Conservation (phyloP, 2,329 filamentous ascomycete genomes). For the Pyricularia pennisetigena region DNA sequence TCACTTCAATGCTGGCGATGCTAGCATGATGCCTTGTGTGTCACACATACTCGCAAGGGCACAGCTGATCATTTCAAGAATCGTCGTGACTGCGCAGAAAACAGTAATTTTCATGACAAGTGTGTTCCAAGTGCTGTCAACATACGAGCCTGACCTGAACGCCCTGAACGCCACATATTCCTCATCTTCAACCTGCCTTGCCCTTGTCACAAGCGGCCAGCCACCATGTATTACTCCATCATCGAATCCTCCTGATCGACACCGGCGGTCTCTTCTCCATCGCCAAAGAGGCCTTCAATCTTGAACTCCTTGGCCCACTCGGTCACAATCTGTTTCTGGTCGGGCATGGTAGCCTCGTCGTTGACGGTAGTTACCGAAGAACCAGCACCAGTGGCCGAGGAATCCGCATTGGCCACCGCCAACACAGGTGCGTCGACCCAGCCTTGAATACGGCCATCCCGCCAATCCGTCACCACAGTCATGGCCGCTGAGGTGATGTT, state of each 20-base stretch:
- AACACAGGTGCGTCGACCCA: constrained; percentile 73
- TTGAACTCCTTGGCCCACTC: constrained; percentile 95
- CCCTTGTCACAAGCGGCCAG: background rate
- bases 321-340: constrained; percentile 81
- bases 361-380: constrained; percentile 16
- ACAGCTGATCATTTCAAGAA: background rate
- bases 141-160: constrained; percentile 4
- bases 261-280: constrained; percentile 50
- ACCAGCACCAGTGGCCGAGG: constrained; percentile 20
- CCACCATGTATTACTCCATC: constrained; percentile 30
- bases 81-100: background rate
- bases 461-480: constrained; percentile 92
- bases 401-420: constrained; percentile 35
- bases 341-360: constrained; percentile 38
- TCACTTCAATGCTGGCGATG: background rate
- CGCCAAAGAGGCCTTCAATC: constrained; percentile 84
- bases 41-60: background rate
- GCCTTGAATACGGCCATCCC: constrained; percentile 88
- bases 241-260: constrained; percentile 36
- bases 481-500: constrained; percentile 83
- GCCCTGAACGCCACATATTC: constrained; percentile 7
- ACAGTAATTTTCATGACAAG: background rate
- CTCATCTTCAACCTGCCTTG: background rate
- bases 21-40: background rate
- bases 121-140: background rate